These are phyloP conservation scores for Saccharum spontaneum DNA, from an alignment of 176 grass and related monocot genomes.

Conservation along the genomic window DNA sequence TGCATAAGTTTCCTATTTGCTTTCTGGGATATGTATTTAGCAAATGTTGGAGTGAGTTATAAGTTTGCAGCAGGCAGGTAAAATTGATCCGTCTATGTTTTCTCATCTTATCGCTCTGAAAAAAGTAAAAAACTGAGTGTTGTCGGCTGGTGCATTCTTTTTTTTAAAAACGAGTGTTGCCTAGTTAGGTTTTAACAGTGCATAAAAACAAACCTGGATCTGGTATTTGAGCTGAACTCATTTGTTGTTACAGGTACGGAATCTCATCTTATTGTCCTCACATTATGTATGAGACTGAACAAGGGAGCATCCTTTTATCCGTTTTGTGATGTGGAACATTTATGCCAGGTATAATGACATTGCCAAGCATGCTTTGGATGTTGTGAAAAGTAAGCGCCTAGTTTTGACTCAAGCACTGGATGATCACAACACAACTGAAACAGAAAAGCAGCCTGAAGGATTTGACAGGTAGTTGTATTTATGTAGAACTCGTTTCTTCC, in stretches of 20 bases:
- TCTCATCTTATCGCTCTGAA: background rate
- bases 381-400: constrained; percentile 56
- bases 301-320: constrained; percentile 16
- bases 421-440: constrained; percentile 39
- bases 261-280: constrained; percentile 25
- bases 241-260: constrained; percentile 44
- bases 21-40: background rate
- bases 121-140: background rate
- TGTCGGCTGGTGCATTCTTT: background rate
- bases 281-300: constrained; percentile 30
- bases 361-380: constrained; percentile 93
- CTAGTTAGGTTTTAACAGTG: background rate
- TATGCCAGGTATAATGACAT: constrained; percentile 89
- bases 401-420: constrained; percentile 38
- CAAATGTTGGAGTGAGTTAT: constrained; percentile 11
- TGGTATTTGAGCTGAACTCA: background rate
- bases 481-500: constrained; percentile 5
- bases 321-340: constrained; percentile 40
- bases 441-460: constrained; percentile 56
- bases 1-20: background rate
- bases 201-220: constrained; percentile 1
- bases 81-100: constrained; percentile 1
- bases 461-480: constrained; percentile 71
- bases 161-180: background rate
- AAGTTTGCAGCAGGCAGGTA: background rate